Base-by-base conservation (phyloP, 108 stramenopile genomes). In the Asterionellopsis glacialis region DNA sequence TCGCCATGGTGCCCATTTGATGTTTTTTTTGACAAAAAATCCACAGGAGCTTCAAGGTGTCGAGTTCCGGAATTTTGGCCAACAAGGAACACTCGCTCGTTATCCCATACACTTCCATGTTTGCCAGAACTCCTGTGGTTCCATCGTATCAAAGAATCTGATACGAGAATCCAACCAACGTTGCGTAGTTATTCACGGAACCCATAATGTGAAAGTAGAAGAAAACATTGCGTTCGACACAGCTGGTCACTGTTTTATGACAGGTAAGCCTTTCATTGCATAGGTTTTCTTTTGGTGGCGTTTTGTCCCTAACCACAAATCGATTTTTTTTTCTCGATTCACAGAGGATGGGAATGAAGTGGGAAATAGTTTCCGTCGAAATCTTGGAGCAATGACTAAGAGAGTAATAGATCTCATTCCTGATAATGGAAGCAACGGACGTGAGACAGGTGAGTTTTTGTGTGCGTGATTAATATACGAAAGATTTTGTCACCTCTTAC, bases 101-200 rank as follows among this genome's bases (percentile, higher is more conserved):
- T 54, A 54, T 9, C 69, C 85, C 4, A 67, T 86, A 45, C 77
- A 86, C 55, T 73, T 86, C 22, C 65, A 83, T 27, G 66, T 69
- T 51, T 75, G 76, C 44, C 63, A 69, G 12, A 55, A 83, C 59
- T 66, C 68, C 4, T 19, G 41, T 51, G 68, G 70, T 40, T 75
- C 85, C 11, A 69, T 79, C 11, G 63, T 86, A 21, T 59, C 76
- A 11, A 78, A 77, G 45, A 86, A 86, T 55, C 61, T 73, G 5
- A 74, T 86, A 40, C 79, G 85, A 18, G 47, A 78, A 5, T 83
- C 81, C 11, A 75, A 67, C 19, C 75, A 74, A 44, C 69, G 85
- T 11, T 80, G 85, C 48, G 67, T 86, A 41, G 76, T 80, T 24
- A 40, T 86, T 40, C 79, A 86, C 43, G 85, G 76, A 9, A 78